Evolutionary conservation across 2,329 filamentous ascomycete genomes (phyloP), one percentile per base, ranked within the genome.

Genomic region (Fusarium concolor): DNA sequence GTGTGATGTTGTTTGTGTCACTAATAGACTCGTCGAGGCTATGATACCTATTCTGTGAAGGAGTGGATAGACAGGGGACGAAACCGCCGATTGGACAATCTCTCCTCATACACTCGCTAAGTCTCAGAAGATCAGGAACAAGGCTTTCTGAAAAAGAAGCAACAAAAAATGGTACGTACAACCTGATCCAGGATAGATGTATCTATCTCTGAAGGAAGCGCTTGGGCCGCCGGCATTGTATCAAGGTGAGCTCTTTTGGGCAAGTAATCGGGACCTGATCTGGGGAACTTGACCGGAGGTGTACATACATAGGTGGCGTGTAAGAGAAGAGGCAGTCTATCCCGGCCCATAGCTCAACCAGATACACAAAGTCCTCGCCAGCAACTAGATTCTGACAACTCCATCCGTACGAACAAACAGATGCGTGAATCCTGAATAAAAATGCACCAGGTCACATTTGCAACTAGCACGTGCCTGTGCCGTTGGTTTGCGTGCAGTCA

Each of bases 371-470:
- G 26, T 22, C 49, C 37, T 53, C 24, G 24, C 29, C 10, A 42
- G n/a, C 35, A 37, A 20, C 33, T 43, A 54, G 31, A 38, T 47
- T 49, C 45, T 56, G 51, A 56, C 59, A 24, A 51, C 33, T 42
- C 50, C 60, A 65, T 54, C 45, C 41, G 29, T 56, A 49, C 42
- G 31, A 59, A 50, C 12, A n/a, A 43, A 18, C 14, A 35, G 17
- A 41, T 50, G 28, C 33, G 31, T 33, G 44, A 53, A 58, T 41
- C 62, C 56, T 47, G 56, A 35, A 39, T 50, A 62, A 62, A 60
- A 71, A 71, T 65, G 68, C 71, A 66, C 56, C 56, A 49, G 62
- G 70, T 74, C 66, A 71, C 70, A 71, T 65, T 74, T 59, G 26
- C 57, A 55, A 38, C 49, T 56, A 70, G 54, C 68, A 74, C 70